Evolutionary conservation across 2,329 filamentous ascomycete species (phyloP), one percentile per base, ranked within the genome.

Genomic region (Colletotrichum endophyticum): DNA sequence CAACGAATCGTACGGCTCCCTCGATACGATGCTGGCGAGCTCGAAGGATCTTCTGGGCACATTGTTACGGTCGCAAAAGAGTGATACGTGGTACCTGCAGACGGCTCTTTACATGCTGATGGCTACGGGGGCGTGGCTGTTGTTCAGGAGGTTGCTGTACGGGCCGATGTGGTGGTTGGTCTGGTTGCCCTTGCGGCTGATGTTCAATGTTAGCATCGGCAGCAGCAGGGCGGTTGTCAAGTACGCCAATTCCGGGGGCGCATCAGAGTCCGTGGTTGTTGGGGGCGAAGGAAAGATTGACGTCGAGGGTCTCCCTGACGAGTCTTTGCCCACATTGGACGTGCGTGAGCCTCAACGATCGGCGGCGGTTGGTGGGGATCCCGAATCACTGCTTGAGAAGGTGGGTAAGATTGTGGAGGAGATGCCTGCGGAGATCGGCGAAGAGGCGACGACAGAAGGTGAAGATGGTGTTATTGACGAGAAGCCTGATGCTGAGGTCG

Each of bases 51-150:
- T 99, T 22, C 91, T 98, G 9, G 92, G 92, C 8, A 95, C 95
- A 22, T 88, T 99, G 62, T 87, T 99, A 63, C 92, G 92, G 77
- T 97, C 95, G 78, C 95, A 98, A 83, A 99, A 99, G 89, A 97
- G 94, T 79, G 97, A 99, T 83, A 98, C 96, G 4, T 99, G 97
- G 97, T 99, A 99, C 83, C 91, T 99, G 39, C 94, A 97, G 85
- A 98, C 95, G 49, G 92, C 96, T 3, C 93, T 99, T 79, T 98
- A 96, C 83, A 89, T 98, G 80, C 90, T 99, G 19, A 82, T 94
- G 27, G 91, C 87, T 8, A 98, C 96, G 2, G 92, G 96, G 57
- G 89, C 88, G 34, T 99, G 97, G 97, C 89, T 99, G 9, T 83
- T 98, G 8, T 98, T 98, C 82, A 89, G 97, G 32, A 89, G 97